Evolutionary conservation across 768 basidiomycete species (phyloP), one percentile per base, ranked within the genome.

Genomic region (Mycena crocata): DNA sequence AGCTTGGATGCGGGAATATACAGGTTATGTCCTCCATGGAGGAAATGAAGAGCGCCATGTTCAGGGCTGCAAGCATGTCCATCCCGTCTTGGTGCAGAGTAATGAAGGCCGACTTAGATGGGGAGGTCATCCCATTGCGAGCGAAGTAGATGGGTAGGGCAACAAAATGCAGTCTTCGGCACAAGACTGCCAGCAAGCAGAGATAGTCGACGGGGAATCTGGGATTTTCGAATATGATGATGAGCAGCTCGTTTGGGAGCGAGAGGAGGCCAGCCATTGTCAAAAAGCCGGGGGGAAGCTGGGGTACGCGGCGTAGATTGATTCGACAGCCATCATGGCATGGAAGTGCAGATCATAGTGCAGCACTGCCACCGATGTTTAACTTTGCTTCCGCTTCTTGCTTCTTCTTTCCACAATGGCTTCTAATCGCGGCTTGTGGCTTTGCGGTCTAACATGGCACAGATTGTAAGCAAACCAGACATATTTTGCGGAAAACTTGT

Each of bases 101-200:
- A 21, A 70, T 35, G 45, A 59, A 13, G 23, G 46, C 68, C 5
- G 44, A 62, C 39, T 66, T 64, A 40, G 62, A 42, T 21, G 68
- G 71, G 8, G 39, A 54, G 23, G 68, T 65, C 55, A 72, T 61
- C 10, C 61, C 61, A 26, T 24, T 32, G 49, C 68, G 68, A 13
- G 56, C n/a, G 30, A 70, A 70, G 39, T 66, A 70, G 61, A 70
- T 70, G 56, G 68, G 64, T 1, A 70, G 61, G 17, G 68, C 68
- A 31, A 70, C 15, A 19, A 58, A 58, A 42, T 70, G 64, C 19
- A 70, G 32, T 6, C 68, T 60, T 2, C 68, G 64, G 45, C 50
- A 63, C n/a, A 59, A 28, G 3, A 56, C 39, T 0, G 68, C 55
- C 21, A 70, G 64, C 28, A 50, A 35, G 32, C 56, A 46, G 28